phyloP scores from a whole-genome alignment of 2,329 filamentous ascomycete genomes.

The Fusarium sarcochroum region DNA sequence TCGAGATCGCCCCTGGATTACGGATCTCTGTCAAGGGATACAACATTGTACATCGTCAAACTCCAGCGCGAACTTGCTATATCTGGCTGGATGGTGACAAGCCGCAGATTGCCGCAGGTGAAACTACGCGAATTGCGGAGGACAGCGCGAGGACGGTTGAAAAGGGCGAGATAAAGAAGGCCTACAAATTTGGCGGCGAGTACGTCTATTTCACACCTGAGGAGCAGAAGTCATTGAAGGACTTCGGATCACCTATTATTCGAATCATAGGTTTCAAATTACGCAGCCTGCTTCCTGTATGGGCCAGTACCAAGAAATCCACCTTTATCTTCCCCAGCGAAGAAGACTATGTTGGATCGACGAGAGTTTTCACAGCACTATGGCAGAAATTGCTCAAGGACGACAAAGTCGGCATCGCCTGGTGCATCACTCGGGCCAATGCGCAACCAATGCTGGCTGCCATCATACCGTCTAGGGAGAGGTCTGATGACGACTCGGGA shows the following conservation, averaged over 20 bases:
- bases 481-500: conserved; percentile 73
- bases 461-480: conserved; percentile 81
- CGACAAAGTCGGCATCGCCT: conserved; percentile 87
- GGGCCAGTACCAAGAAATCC: conserved; percentile 88
- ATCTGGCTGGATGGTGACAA: conserved; percentile 91
- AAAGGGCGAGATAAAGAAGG: conserved; percentile 86
- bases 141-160: conserved; percentile 84
- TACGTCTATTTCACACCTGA: conserved; percentile 88
- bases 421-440: conserved; percentile 89
- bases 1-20: conserved; percentile 88
- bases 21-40: conserved; percentile 95
- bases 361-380: conserved; percentile 90
- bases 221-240: conserved; percentile 81
- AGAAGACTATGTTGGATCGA: conserved; percentile 89
- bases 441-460: conserved; percentile 84
- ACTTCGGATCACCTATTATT: conserved; percentile 86
- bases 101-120: conserved; percentile 81
- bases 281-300: conserved; percentile 78
- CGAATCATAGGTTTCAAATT: conserved; percentile 96
- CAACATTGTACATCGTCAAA: conserved; percentile 87
- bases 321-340: conserved; percentile 96
- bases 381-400: conserved; percentile 87
- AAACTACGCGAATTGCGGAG: conserved; percentile 81
- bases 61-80: conserved; percentile 85
- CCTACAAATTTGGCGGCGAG: conserved; percentile 95